Percentiles rank a stretch among this genome's conserved stretches.
These are phyloP conservation scores for Neocucurbitaria cava DNA, from an alignment of 2,329 filamentous ascomycete species.

Conservation along the genomic window DNA sequence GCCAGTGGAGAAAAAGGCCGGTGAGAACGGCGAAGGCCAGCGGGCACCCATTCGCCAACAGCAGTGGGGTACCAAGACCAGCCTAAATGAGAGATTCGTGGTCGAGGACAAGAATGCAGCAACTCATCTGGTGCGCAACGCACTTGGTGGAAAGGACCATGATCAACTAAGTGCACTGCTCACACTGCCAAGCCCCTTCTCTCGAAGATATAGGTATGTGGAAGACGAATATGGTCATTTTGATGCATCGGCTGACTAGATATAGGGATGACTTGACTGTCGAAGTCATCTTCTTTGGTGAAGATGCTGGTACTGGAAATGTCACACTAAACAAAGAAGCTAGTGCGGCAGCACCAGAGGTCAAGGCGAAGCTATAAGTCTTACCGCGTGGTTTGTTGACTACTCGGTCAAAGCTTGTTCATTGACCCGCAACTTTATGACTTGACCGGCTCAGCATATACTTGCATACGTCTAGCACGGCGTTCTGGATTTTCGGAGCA, in stretches of 20 bases:
- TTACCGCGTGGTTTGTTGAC: neutral
- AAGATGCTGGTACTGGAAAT: conserved; percentile 75
- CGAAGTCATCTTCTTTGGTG: conserved; percentile 97
- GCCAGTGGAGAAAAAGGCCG: conserved; percentile 74
- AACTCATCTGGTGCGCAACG: conserved; percentile 93
- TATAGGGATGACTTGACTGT: conserved; percentile 91
- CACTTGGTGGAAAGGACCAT: conserved; percentile 87
- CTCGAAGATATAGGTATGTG: conserved; percentile 82
- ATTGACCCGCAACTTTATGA: neutral
- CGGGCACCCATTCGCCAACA: conserved; percentile 85
- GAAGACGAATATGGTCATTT: neutral
- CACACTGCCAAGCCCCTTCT: conserved; percentile 90
- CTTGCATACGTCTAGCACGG: conserved; percentile 6
- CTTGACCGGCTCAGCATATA: neutral
- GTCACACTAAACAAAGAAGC: conserved; percentile 88
- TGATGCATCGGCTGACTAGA: conserved; percentile 12
- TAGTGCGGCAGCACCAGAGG: conserved; percentile 64
- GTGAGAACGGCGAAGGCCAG: conserved; percentile 69
- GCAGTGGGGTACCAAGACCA: conserved; percentile 85
- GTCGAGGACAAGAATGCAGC: conserved; percentile 96
- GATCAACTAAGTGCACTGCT: conserved; percentile 93
- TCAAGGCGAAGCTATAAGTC: conserved; percentile 57
- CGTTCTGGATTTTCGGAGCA: conserved; percentile 12
- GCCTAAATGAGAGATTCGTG: conserved; percentile 81
- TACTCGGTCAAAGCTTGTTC: neutral